Evolutionary conservation across 768 basidiomycete species (phyloP).

Genomic region (Pisolithus orientalis): DNA sequence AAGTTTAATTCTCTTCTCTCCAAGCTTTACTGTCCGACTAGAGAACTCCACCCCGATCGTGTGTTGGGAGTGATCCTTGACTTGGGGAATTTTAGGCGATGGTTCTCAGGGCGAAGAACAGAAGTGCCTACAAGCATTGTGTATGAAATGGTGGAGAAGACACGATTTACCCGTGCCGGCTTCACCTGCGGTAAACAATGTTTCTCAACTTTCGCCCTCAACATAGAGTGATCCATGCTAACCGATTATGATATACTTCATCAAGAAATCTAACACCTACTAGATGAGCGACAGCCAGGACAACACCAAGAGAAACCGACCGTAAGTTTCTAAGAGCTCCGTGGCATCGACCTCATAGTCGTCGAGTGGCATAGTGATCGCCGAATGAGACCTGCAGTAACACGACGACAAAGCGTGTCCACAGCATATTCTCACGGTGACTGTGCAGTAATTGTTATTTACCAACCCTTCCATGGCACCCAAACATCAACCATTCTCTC

Average conservation of each 20-base stretch:
- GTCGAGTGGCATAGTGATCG: slow-evolving; percentile 43
- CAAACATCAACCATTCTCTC: slow-evolving; percentile 69
- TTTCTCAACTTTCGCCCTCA: slow-evolving; percentile 5
- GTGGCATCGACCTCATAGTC: slow-evolving; percentile 80
- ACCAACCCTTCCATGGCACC: slow-evolving; percentile 94
- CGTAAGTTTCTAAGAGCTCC: slow-evolving; percentile 92
- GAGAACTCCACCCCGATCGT: slow-evolving; percentile 99
- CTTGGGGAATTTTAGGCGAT: slow-evolving; percentile 36
- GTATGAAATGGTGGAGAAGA: slow-evolving; percentile 91
- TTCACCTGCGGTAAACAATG: slow-evolving; percentile 55
- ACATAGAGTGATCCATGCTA: slow-evolving; percentile 12
- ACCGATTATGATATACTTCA: slow-evolving; percentile 99
- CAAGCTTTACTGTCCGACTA: slow-evolving; percentile 86
- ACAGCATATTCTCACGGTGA: slow-evolving; percentile 18
- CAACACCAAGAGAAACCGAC: slow-evolving; percentile 33
- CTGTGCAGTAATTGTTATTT: background rate
- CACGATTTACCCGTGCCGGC: slow-evolving; percentile 98
- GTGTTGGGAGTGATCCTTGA: slow-evolving; percentile 94
- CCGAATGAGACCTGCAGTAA: background rate
- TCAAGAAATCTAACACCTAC: slow-evolving; percentile 77
- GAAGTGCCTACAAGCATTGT: slow-evolving; percentile 79
- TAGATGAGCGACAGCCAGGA: slow-evolving; percentile 10
- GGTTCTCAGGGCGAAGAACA: slow-evolving; percentile 3
- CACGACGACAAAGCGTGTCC: background rate
- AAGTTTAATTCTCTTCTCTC: slow-evolving; percentile 91